A percentile compares a stretch with the other conserved stretches of the same genome.
These are phyloP conservation scores for Craterostigma plantagineum DNA, from an alignment of 257 asterid species.

Conservation along the genomic window DNA sequence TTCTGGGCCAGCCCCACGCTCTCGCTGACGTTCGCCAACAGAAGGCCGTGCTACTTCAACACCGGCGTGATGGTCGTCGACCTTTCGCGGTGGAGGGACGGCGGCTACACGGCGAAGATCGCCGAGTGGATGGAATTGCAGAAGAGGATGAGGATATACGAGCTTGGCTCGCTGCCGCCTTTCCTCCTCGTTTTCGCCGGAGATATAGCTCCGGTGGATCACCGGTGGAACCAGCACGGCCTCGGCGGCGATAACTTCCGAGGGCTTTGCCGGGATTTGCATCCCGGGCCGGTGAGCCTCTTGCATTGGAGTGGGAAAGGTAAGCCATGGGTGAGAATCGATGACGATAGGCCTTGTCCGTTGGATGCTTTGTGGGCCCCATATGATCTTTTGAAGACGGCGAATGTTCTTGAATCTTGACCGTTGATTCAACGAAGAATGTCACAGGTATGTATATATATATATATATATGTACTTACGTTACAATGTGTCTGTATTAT, in stretches of 20 bases:
- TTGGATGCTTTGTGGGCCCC: slow-evolving; percentile 3
- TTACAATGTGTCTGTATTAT: too few relatives aligned
- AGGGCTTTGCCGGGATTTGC: slow-evolving; percentile 4
- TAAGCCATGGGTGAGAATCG: slow-evolving; percentile 4
- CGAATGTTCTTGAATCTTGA: not conserved
- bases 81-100: not conserved
- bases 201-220: slow-evolving; percentile 1
- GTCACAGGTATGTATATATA: too few relatives aligned
- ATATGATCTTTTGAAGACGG: not conserved
- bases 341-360: slow-evolving; percentile 1
- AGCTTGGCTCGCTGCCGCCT: slow-evolving; percentile 2
- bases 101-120: slow-evolving; percentile 1
- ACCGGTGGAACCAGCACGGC: slow-evolving; percentile 7
- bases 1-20: slow-evolving; percentile 3
- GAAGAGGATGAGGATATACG: slow-evolving; percentile 4
- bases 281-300: slow-evolving; percentile 6
- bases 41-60: slow-evolving; percentile 5
- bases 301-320: slow-evolving; percentile 4
- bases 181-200: slow-evolving; percentile 5
- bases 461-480: too few relatives aligned
- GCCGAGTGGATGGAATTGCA: slow-evolving; percentile 3
- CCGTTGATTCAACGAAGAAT: too few relatives aligned
- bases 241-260: slow-evolving; percentile 5
- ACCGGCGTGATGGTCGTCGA: slow-evolving; percentile 5
- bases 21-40: slow-evolving; percentile 1